phyloP scores from a whole-genome alignment of 495 filamentous ascomycete species.

The Tirmania nivea region DNA sequence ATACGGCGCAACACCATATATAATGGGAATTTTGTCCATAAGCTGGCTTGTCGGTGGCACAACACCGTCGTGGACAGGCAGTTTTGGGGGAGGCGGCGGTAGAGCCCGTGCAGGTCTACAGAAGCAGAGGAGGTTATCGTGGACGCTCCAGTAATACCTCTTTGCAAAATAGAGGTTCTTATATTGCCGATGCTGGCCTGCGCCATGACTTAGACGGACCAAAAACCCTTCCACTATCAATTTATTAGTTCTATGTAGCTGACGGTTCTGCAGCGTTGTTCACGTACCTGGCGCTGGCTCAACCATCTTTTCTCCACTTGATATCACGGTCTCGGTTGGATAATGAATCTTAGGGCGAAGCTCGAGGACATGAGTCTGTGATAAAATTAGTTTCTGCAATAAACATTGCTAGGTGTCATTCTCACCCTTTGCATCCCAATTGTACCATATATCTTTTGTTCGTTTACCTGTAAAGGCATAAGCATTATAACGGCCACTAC shows the following conservation, averaged over 20 bases:
- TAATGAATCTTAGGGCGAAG: slow-evolving; percentile 51
- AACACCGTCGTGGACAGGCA: slow-evolving; percentile 23
- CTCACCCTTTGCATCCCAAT: slow-evolving; percentile 40
- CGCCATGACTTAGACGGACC: slow-evolving; percentile 44
- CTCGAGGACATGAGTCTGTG: slow-evolving; percentile 45
- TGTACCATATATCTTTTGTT: slow-evolving; percentile 53
- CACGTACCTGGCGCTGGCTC: slow-evolving; percentile 33
- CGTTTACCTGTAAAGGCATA: slow-evolving; percentile 24
- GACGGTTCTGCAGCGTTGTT: not conserved
- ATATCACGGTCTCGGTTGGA: slow-evolving; percentile 28
- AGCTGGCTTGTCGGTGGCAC: slow-evolving; percentile 37
- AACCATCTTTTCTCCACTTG: slow-evolving; percentile 22
- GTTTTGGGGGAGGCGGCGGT: slow-evolving; percentile 43
- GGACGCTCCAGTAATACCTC: slow-evolving; percentile 45
- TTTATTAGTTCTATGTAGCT: no score
- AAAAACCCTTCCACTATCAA: slow-evolving; percentile 42
- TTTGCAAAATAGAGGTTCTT: slow-evolving; percentile 48
- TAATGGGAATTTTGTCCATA: slow-evolving; percentile 35
- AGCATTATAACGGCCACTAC: not conserved
- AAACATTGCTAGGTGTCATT: not conserved
- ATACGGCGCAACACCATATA: slow-evolving; percentile 44
- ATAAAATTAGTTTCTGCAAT: not conserved
- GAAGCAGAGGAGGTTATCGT: slow-evolving; percentile 48
- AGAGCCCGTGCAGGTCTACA: slow-evolving; percentile 39
- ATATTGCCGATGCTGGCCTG: slow-evolving; percentile 32